These are phyloP conservation scores for Sporisorium exsertum DNA, from an alignment of 1,284 basidiomycete species.

Conservation along the genomic window DNA sequence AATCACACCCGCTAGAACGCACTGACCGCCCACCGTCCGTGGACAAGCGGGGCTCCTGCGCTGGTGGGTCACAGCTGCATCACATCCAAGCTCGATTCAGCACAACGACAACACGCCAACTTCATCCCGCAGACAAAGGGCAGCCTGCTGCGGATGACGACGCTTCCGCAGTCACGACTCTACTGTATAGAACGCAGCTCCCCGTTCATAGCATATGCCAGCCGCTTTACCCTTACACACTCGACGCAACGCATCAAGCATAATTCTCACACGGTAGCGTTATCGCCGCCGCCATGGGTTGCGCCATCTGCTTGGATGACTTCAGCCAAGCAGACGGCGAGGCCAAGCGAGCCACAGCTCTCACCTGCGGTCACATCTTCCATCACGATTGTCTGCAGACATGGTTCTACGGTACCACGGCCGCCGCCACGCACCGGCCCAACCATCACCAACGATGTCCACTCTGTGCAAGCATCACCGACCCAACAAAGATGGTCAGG, in stretches of 20 bases:
- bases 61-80: not conserved
- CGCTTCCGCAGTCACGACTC: not conserved
- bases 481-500: slow-evolving; percentile 5
- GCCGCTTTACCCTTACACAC: not conserved
- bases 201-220: not conserved
- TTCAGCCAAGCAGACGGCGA: slow-evolving; percentile 38
- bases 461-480: slow-evolving; percentile 24
- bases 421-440: not conserved
- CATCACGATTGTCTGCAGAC: slow-evolving; percentile 34
- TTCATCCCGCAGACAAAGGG: not conserved
- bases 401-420: slow-evolving; percentile 37
- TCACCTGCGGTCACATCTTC: slow-evolving; percentile 50
- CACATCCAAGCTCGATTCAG: not conserved
- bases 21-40: not conserved
- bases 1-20: not conserved
- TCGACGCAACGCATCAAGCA: not conserved
- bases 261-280: not conserved
- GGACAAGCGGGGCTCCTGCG: not conserved
- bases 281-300: slow-evolving; percentile 30
- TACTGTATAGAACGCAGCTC: no score
- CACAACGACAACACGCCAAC: not conserved
- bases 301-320: slow-evolving; percentile 49
- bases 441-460: slow-evolving; percentile 28
- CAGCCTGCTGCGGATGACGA: not conserved
- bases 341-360: slow-evolving; percentile 23